Conservation (phyloP, 108 stramenopile genomes). For the Aurantiochytrium sp. region DNA sequence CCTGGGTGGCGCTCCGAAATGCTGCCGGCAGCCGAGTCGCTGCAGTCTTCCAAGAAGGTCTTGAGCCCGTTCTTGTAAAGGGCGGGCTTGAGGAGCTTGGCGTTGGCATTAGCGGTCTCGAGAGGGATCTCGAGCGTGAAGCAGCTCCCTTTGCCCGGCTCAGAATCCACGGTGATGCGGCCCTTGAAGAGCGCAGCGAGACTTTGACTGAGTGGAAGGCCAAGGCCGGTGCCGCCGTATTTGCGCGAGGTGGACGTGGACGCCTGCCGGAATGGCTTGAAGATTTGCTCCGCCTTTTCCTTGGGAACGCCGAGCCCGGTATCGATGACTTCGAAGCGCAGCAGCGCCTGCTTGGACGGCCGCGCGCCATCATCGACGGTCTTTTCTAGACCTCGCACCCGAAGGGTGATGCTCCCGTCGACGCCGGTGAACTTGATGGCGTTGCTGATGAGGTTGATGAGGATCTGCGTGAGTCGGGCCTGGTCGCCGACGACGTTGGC, state of each 20-base stretch:
- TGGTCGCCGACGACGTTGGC: background rate
- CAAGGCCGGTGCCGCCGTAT: conserved; percentile 15
- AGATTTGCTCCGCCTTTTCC: background rate
- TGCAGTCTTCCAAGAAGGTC: background rate
- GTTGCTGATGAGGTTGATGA: background rate
- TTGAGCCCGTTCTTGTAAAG: background rate
- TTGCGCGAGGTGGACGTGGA: background rate
- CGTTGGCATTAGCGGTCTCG: background rate
- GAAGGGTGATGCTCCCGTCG: background rate
- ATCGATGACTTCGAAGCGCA: background rate
- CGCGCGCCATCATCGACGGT: too few relatives aligned
- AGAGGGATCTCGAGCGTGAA: background rate
- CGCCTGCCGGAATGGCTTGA: background rate
- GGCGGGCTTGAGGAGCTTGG: background rate
- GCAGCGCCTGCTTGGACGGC: background rate
- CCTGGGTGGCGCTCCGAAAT: background rate
- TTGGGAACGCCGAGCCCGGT: background rate
- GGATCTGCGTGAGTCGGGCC: background rate
- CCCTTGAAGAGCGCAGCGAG: background rate
- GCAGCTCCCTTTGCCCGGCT: background rate
- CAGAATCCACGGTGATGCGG: background rate
- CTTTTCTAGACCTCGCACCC: background rate
- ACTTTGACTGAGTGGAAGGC: background rate
- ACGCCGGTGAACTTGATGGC: background rate
- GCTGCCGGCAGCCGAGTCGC: background rate